These are phyloP conservation scores for Nannochloropsis granulata DNA, from an alignment of 108 stramenopile genomes.

Conservation along the genomic window DNA sequence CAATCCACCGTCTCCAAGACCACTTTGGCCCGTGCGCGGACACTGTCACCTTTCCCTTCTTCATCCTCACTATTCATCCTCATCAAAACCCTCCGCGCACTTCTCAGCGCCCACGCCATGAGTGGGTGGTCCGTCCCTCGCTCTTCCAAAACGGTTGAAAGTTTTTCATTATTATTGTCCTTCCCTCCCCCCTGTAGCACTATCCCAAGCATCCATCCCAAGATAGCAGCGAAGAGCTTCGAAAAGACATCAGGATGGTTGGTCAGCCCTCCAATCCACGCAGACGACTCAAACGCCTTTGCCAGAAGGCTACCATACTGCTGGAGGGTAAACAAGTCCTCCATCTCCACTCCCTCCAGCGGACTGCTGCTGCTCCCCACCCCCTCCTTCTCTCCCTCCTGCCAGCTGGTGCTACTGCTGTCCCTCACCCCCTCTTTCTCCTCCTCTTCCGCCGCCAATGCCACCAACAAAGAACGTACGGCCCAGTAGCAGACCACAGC, in stretches of 20 bases:
- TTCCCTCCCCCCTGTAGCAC: neutral
- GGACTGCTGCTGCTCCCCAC: neutral
- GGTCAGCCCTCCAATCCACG: neutral
- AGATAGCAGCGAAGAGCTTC: neutral
- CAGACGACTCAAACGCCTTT: neutral
- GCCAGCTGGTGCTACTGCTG: neutral
- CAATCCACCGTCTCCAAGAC: neutral
- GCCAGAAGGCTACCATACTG: neutral
- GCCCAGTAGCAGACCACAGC: neutral
- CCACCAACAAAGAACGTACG: neutral
- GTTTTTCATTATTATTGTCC: neutral
- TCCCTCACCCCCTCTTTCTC: neutral
- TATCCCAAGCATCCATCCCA: neutral
- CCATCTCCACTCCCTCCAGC: neutral
- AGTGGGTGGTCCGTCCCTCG: neutral
- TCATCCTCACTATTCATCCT: neutral
- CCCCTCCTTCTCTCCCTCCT: neutral
- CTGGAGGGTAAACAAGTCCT: neutral
- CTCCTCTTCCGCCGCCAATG: neutral
- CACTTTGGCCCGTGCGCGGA: neutral
- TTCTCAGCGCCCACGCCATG: neutral
- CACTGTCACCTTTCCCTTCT: neutral
- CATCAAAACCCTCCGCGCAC: neutral
- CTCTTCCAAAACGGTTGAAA: neutral
- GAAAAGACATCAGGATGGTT: neutral